Base-by-base conservation (phyloP, 441 rosid genomes). In the Heliophila coronopifolia region DNA sequence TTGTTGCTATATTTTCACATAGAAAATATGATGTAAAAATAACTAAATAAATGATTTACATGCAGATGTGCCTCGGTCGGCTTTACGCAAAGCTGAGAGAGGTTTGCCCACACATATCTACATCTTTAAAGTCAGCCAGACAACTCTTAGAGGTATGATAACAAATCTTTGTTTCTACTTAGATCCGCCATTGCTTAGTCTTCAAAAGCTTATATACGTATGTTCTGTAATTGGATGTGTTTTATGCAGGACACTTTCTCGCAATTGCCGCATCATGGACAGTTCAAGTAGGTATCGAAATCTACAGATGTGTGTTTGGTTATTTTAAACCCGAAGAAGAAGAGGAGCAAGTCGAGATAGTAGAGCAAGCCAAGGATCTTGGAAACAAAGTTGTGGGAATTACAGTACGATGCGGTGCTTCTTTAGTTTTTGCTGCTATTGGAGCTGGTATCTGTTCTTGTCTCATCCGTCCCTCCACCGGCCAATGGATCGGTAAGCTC, bases 401-500 rank as follows among this genome's bases (percentile, higher is more conserved):
- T 45, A 82, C 92, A n/a, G 40, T 86, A 64, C 65, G 78, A 63
- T 90, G 87, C 32, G 69, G 96, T 12, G 81, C 83, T 16, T 86
- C 98, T 1, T 66, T 86, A 57, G 58, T 82, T 54, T 84, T 82
- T 66, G 94, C 96, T 58, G 76, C 96, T 16, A 67, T 82, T 11
- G 98, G 96, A 66, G 96, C 95, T 0, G 98, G 95, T 37, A 68
- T 87, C 40, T 86, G 93, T 27, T 88, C 95, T 19, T 40, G 69
- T 48, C 54, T 84, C 5, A 31, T 83, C 32, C 91, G 89, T 27
- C 98, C 98, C 51, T 83, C 88, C 31, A 18, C 58, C 2, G 98
- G 98, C 26, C 98, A 84, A 33, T 87, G 95, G 96, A 79, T 87
- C 9, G 98, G 98, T 92, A 76, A 76, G 73, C 54, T 47, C 38